Evolutionary conservation across 495 filamentous ascomycete species (phyloP).

Genomic region (Amphirosellinia nigrospora): DNA sequence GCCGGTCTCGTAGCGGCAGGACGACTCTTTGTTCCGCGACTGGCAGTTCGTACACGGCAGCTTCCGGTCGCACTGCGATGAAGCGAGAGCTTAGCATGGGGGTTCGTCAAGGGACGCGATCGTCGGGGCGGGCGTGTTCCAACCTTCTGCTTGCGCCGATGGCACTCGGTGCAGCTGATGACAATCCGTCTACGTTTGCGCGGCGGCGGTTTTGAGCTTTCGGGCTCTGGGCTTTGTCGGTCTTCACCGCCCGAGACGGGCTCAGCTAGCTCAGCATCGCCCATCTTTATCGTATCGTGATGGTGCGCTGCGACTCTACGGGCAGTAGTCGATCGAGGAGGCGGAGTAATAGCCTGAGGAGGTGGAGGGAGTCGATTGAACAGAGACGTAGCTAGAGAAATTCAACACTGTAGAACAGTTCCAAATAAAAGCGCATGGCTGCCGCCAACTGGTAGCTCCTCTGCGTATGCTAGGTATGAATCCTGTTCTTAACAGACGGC

Average conservation of each 20-base stretch:
- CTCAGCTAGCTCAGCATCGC: conserved; percentile 32
- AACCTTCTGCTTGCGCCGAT: conserved; percentile 68
- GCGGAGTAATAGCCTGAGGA: neutral
- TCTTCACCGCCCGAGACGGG: conserved; percentile 32
- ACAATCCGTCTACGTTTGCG: conserved; percentile 65
- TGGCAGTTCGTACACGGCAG: conserved; percentile 68
- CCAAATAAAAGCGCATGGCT: conserved; percentile 3
- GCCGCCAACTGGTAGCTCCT: neutral
- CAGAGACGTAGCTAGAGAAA: neutral
- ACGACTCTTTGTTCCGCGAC: conserved; percentile 54
- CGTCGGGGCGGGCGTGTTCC: conserved; percentile 19
- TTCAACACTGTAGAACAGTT: neutral
- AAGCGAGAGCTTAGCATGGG: conserved; percentile 23
- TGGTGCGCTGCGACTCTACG: neutral
- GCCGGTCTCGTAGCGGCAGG: conserved; percentile 58
- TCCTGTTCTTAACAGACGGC: neutral
- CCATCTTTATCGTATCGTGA: conserved; percentile 28
- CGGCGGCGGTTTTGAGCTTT: conserved; percentile 39
- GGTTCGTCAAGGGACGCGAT: conserved; percentile 16
- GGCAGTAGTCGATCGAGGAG: neutral
- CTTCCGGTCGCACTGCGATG: conserved; percentile 61
- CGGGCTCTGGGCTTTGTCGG: conserved; percentile 17
- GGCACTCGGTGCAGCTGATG: conserved; percentile 68
- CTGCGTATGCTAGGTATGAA: neutral
- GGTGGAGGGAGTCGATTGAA: neutral